These are phyloP conservation scores for Euptelea pleiosperma DNA, from an alignment of 164 flowering plant species.

Conservation along the genomic window DNA sequence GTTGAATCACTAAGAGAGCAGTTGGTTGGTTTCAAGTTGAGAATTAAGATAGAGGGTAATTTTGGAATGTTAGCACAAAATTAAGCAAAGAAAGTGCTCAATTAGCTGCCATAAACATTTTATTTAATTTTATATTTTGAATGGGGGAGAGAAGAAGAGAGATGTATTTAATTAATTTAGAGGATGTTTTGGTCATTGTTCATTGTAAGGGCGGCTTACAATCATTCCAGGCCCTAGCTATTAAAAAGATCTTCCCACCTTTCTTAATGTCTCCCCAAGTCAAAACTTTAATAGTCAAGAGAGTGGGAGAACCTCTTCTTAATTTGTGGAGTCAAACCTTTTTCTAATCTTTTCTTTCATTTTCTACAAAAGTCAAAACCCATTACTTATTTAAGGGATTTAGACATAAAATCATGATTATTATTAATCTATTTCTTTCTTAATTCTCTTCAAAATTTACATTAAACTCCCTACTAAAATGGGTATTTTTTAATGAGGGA, in stretches of 20 bases:
- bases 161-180: not conserved
- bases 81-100: too few species aligned
- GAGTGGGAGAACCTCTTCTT: not conserved
- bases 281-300: conserved; percentile 14
- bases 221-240: not conserved
- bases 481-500: too few species aligned
- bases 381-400: not conserved
- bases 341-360: conserved; percentile 4
- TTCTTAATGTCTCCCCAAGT: not conserved
- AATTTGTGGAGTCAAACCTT: conserved; percentile 22
- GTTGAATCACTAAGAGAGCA: too few species aligned
- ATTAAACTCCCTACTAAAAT: too few species aligned
- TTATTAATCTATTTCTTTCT: not conserved
- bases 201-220: conserved; percentile 10
- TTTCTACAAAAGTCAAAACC: conserved; percentile 16
- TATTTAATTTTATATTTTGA: too few species aligned
- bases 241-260: not conserved
- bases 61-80: too few species aligned
- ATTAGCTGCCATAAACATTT: too few species aligned
- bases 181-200: conserved; percentile 7
- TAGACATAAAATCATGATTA: conserved; percentile 2
- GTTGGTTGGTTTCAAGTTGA: too few species aligned
- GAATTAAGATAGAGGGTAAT: too few species aligned
- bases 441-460: too few species aligned
- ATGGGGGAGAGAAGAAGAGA: too few species aligned